Base-by-base conservation (phyloP, 345 rosid genomes). In the Sonneratia alba region DNA sequence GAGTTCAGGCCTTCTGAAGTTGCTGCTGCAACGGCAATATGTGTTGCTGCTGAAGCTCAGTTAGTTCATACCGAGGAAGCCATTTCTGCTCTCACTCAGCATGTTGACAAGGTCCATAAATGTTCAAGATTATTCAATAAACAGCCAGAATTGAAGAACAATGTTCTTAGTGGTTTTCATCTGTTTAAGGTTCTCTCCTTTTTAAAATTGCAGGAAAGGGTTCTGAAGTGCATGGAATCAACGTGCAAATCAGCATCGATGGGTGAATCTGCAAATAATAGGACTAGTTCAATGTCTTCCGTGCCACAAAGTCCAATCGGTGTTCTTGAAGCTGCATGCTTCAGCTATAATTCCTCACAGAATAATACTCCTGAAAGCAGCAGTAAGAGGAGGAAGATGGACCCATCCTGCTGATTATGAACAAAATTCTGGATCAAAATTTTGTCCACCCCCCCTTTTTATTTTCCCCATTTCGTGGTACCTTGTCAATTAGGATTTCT, bases 21-120 rank as follows among this genome's bases (percentile, higher is more conserved):
- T 69, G 92, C 95, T 79, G 95, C 92, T n/a, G 92, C 92, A 49
- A 90, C 86, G 84, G 87, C 89, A n/a, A 71, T 85, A 67, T 80
- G 85, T 76, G 78, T 79, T 70, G 79, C 71, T 37, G 79, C 72
- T 67, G 89, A 83, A 81, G 69, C 76, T 79, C 79, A 74, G 75
- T 70, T 77, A 66, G 80, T 78, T 76, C 85, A 83, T 72, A 57
- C 72, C 63, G 85, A 89, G 71, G 79, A 83, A 74, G 82, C 88
- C 48, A 61, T 86, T 43, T 81, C 89, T 78, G 43, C 57, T 69
- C 83, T 89, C 53, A 7, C 85, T 56, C 82, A 78, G 18, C 76
- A 79, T 73, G 85, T 83, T 32, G 45, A 80, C 71, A 85, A 79
- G 95, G 95, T 89, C 79, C 70, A 62, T 59, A 21, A 18, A 48